Evolutionary conservation across 2,329 filamentous ascomycete species (phyloP).

Genomic region (Alternaria sp.): DNA sequence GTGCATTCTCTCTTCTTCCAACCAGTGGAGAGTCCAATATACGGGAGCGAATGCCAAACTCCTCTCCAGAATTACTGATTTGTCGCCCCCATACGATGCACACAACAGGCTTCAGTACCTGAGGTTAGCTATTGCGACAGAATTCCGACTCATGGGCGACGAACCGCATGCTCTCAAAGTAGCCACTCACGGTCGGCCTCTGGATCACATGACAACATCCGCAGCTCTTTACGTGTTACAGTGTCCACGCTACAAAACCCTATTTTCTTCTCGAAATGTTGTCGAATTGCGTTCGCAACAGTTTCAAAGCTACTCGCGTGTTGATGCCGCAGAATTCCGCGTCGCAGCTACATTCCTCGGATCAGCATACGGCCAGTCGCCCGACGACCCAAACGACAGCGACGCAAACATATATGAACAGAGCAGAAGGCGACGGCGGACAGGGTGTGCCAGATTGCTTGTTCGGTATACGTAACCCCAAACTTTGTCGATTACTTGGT

Average conservation of each 20-base stretch:
- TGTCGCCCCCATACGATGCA: background rate
- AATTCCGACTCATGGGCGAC: background rate
- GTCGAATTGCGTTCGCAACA: background rate
- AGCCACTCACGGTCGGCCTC: background rate
- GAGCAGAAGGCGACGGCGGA: background rate
- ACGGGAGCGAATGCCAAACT: background rate
- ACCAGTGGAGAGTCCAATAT: background rate
- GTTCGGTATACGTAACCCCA: background rate
- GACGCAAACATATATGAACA: background rate
- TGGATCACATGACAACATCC: background rate
- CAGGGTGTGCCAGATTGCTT: background rate
- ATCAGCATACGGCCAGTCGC: background rate
- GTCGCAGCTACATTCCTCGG: background rate
- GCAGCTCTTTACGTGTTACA: background rate
- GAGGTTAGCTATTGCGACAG: background rate
- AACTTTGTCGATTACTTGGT: slow-evolving; percentile 4
- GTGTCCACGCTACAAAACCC: background rate
- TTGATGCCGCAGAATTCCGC: background rate
- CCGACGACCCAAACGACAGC: background rate
- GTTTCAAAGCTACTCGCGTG: background rate
- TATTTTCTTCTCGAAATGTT: background rate
- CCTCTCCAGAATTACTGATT: background rate
- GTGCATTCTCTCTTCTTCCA: background rate
- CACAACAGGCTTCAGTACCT: background rate
- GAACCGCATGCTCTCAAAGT: slow-evolving; percentile 4